phyloP scores from a whole-genome alignment of 2,329 filamentous ascomycete species.

The Didymosphaeria variabile region DNA sequence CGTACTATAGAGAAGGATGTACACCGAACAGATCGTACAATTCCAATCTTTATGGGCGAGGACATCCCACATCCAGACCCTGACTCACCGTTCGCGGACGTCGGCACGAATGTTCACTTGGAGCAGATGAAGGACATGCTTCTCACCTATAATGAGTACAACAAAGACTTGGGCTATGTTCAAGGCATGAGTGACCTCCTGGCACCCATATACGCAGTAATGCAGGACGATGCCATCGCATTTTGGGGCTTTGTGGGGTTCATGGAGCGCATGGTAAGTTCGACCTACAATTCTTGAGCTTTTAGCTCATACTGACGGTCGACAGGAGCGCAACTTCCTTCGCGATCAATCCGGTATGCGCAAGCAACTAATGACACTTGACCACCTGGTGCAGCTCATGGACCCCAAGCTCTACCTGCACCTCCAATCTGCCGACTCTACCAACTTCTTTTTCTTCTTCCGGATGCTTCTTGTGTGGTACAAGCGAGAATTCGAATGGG shows the following conservation, averaged over 20 bases:
- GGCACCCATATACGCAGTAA: conserved; percentile 93
- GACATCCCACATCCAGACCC: conserved; percentile 97
- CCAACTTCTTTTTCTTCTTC: conserved; percentile 99
- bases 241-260: conserved; percentile 97
- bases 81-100: conserved; percentile 90
- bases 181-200: conserved; percentile 99
- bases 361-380: conserved; percentile 85
- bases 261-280: conserved; percentile 86
- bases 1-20: conserved; percentile 89
- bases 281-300: no score
- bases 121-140: conserved; percentile 99
- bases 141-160: conserved; percentile 97
- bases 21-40: conserved; percentile 92
- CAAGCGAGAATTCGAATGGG: conserved; percentile 94
- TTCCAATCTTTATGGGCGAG: conserved; percentile 95
- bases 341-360: conserved; percentile 97
- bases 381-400: conserved; percentile 96
- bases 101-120: conserved; percentile 94
- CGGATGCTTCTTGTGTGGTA: conserved; percentile 99
- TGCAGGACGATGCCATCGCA: conserved; percentile 95
- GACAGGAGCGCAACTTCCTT: conserved; percentile 86
- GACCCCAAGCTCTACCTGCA: conserved; percentile 94
- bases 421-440: conserved; percentile 87
- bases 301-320: conserved; percentile 16
- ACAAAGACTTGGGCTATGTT: conserved; percentile 93